A percentile compares a stretch with the other conserved stretches of the same genome.
Evolutionary conservation across 1,284 basidiomycete genomes (phyloP).

Genomic region (Malassezia brasiliensis): DNA sequence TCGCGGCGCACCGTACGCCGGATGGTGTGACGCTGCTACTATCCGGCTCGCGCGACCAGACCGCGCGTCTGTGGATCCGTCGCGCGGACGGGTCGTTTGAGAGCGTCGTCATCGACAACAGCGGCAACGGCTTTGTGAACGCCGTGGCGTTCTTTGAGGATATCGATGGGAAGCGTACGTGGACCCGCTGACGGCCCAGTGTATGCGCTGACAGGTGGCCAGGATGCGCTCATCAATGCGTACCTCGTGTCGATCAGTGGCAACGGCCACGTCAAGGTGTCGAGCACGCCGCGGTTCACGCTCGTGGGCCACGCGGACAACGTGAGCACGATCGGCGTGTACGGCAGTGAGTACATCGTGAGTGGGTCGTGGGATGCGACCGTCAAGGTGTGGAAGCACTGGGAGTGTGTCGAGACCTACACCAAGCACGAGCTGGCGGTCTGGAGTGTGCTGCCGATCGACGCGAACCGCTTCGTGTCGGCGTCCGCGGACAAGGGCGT

Average conservation of each 20-base stretch:
- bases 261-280: conserved; percentile 12
- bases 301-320: conserved; percentile 73
- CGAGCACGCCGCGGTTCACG: conserved; percentile 17
- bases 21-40: conserved; percentile 26
- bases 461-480: conserved; percentile 64
- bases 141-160: conserved; percentile 26
- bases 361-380: conserved; percentile 99
- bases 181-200: not conserved
- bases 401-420: conserved; percentile 62
- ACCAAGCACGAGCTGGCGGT: conserved; percentile 82
- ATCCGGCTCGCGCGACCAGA: conserved; percentile 23
- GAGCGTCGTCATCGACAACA: conserved; percentile 20
- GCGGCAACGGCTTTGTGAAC: conserved; percentile 42
- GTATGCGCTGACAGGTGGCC: conserved; percentile 34
- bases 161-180: conserved; percentile 9
- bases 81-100: not conserved
- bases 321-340: conserved; percentile 67
- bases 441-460: conserved; percentile 80
- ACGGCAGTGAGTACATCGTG: conserved; percentile 54
- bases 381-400: conserved; percentile 80
- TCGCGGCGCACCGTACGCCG: conserved; percentile 30
- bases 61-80: conserved; percentile 20
- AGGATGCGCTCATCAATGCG: conserved; percentile 42
- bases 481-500: conserved; percentile 93
- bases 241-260: conserved; percentile 23